phyloP scores from a whole-genome alignment of 2,329 filamentous ascomycete species.

The Ceratocystiopsis sp. region DNA sequence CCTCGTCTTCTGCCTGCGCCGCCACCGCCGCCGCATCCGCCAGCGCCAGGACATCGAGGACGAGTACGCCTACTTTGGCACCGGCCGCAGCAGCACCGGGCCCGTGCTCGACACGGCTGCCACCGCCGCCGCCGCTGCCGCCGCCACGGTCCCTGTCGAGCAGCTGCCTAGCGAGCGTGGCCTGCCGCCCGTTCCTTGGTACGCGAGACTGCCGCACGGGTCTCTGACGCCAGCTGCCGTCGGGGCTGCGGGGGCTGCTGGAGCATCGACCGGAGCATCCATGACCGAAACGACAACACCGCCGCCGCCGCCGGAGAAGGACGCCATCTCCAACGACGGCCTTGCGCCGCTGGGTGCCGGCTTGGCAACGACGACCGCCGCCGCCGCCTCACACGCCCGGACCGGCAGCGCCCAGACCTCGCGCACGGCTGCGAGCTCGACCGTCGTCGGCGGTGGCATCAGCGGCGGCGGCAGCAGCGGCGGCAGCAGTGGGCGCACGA shows the following conservation, averaged over 20 bases:
- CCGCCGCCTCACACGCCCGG: background rate
- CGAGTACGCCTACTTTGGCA: conserved; percentile 22
- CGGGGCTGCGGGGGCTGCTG: too few relatives aligned
- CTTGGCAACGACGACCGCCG: background rate
- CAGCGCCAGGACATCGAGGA: conserved; percentile 1
- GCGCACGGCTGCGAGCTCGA: conserved; percentile 4
- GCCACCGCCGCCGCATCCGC: conserved; percentile 1
- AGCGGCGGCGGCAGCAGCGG: background rate
- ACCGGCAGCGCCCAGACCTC: conserved; percentile 3
- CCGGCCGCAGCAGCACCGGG: conserved; percentile 12
- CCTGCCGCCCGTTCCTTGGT: conserved; percentile 7
- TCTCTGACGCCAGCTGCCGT: too few relatives aligned
- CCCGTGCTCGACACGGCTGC: too few relatives aligned
- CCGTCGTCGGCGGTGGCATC: conserved; percentile 2
- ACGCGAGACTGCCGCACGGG: background rate
- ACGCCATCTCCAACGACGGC: background rate
- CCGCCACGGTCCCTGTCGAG: background rate
- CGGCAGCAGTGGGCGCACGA: background rate
- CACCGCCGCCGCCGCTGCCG: conserved; percentile 2
- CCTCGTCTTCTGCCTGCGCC: conserved; percentile 1
- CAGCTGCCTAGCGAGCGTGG: conserved; percentile 3
- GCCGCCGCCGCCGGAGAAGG: background rate
- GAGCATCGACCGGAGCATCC: too few relatives aligned
- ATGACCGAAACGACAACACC: background rate
- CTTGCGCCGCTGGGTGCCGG: background rate